Conservation (phyloP, 2,329 filamentous ascomycete genomes). For the Fusarium solani-melongenae region DNA sequence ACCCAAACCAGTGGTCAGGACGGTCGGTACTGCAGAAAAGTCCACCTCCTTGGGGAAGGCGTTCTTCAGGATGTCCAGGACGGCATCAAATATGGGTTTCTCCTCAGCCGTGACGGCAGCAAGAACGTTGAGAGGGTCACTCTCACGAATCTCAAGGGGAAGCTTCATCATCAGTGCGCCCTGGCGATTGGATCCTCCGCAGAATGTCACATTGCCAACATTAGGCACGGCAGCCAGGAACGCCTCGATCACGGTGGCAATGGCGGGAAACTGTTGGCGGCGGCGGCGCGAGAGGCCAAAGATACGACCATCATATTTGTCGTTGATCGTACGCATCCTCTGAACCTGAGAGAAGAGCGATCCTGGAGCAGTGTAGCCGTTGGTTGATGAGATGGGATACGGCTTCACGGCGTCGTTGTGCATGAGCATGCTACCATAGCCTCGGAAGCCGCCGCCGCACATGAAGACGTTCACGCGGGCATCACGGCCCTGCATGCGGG, state of each 20-base stretch:
- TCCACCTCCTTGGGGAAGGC: conserved; percentile 56
- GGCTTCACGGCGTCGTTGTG: conserved; percentile 77
- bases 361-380: conserved; percentile 76
- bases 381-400: conserved; percentile 86
- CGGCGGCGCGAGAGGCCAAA: conserved; percentile 85
- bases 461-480: conserved; percentile 78
- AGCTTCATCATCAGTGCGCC: conserved; percentile 82
- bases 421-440: conserved; percentile 92
- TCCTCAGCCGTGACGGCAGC: conserved; percentile 42
- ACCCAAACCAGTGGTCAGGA: conserved; percentile 57
- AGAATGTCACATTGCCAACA: conserved; percentile 82
- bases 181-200: conserved; percentile 87
- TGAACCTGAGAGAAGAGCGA: conserved; percentile 67
- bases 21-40: conserved; percentile 50
- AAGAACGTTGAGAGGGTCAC: conserved; percentile 69
- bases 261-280: conserved; percentile 84
- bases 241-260: conserved; percentile 82
- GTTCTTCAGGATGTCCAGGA: conserved; percentile 52
- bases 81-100: conserved; percentile 48
- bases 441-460: conserved; percentile 89
- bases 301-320: conserved; percentile 64
- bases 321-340: conserved; percentile 63
- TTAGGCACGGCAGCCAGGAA: conserved; percentile 76
- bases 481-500: conserved; percentile 46
- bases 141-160: conserved; percentile 65